Evolutionary conservation across 352 stramenopile species (phyloP), one percentile per base, ranked within the genome.

Genomic region (Phytophthora sansomeana): DNA sequence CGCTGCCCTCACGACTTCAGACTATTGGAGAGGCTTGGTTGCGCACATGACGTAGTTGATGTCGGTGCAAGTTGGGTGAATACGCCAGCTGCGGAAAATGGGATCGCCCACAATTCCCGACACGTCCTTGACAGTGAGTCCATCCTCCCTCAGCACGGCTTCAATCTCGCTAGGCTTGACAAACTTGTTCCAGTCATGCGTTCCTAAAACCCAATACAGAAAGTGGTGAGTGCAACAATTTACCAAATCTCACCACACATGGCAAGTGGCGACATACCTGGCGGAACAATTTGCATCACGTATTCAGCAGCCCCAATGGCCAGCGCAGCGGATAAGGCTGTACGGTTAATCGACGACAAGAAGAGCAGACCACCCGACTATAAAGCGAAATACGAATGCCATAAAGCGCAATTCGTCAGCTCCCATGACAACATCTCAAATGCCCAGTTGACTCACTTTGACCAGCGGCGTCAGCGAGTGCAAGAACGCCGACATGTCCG

Each of bases 41-140:
- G 86, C 88, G 46, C 83, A 92, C 51, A 96, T 63, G 63, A 95
- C 90, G 74, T 96, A 96, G 63, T 96, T 96, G 69, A 96, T 70
- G 48, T 77, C 73, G 41, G 79, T 92, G 68, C 82, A 93, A 49
- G 77, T 90, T 16, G 81, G 72, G 55, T 92, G 72, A 50, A 93
- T 87, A 55, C 66, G 77, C 88, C 88, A 96, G 42, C 80, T 88
- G 43, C 78, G 78, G 28, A 85, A 75, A 36, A 95, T 83, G 32
- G 86, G 88, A 44, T 92, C 80, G 29, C 86, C 88, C 10, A 96
- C 78, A 63, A 96, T 93, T 0, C 88, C 88, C 0, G 84, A 92
- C 33, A 93, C 69, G 48, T 96, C 78, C 59, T 89, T 84, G 41
- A 91, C 66, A 19, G 64, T 58, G 43, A 93, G 36, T 35, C 74